Percentiles rank a stretch among this genome's conserved stretches.
Evolutionary conservation across 805 yeast species (phyloP).

Genomic region (Ogataea thermomethanolica): DNA sequence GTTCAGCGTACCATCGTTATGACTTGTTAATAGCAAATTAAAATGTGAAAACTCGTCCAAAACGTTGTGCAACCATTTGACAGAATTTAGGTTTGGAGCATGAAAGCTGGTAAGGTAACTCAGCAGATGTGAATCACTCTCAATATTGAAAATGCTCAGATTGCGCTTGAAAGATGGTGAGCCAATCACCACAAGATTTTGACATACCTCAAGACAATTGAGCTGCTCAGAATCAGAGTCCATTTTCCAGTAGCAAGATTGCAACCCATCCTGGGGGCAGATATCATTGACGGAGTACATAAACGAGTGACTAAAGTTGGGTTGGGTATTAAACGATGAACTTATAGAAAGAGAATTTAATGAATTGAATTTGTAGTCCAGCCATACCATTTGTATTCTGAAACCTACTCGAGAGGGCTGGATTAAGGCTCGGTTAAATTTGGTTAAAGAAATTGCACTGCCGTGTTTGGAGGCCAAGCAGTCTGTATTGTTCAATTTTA

Average conservation of each 20-base stretch:
- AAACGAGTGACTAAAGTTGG: constrained; percentile 12
- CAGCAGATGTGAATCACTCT: constrained; percentile 37
- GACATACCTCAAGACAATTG: constrained; percentile 40
- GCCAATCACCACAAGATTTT: constrained; percentile 46
- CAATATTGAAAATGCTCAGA: constrained; percentile 49
- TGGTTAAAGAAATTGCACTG: constrained; percentile 5
- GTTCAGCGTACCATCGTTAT: constrained; percentile 70
- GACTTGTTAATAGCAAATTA: constrained; percentile 62
- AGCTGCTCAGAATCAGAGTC: constrained; percentile 26
- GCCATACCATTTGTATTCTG: neutral
- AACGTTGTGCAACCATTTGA: constrained; percentile 47
- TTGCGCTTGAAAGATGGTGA: constrained; percentile 45
- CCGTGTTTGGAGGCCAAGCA: constrained; percentile 1
- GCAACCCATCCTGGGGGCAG: constrained; percentile 20
- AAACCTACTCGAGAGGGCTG: constrained; percentile 7
- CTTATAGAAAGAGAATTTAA: neutral
- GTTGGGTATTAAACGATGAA: neutral
- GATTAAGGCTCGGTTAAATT: constrained; percentile 4
- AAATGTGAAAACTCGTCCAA: constrained; percentile 27
- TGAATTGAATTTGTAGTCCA: neutral
- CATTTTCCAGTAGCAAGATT: constrained; percentile 36
- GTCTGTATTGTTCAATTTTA: neutral
- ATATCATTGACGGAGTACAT: constrained; percentile 6
- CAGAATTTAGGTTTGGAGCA: constrained; percentile 50
- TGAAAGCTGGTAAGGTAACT: constrained; percentile 60